These are phyloP conservation scores for Botrytis elliptica DNA, from an alignment of 2,329 filamentous ascomycete genomes.

Conservation along the genomic window DNA sequence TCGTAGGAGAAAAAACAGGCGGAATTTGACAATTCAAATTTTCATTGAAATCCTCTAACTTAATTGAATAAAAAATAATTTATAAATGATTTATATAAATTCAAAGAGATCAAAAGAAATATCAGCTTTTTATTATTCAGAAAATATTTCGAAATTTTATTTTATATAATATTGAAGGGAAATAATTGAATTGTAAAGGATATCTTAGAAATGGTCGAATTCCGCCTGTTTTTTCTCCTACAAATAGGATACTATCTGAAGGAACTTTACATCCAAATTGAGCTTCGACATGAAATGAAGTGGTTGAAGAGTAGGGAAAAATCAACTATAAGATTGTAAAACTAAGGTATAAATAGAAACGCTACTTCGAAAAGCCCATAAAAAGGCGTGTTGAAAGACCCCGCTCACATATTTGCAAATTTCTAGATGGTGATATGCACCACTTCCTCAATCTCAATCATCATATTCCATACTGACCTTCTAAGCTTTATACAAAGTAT, in stretches of 20 bases:
- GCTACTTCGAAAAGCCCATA: neutral
- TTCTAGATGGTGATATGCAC: neutral
- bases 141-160: too few relatives aligned
- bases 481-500: slow-evolving; percentile 86
- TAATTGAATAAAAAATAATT: too few relatives aligned
- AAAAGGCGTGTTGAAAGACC: neutral
- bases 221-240: too few relatives aligned
- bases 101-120: too few relatives aligned
- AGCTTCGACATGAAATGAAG: neutral
- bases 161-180: too few relatives aligned
- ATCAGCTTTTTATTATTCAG: too few relatives aligned
- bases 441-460: neutral
- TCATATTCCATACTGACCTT: neutral
- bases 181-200: too few relatives aligned
- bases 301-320: neutral
- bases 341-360: neutral
- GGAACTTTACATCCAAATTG: neutral
- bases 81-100: too few relatives aligned
- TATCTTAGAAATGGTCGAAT: too few relatives aligned
- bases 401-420: slow-evolving; percentile 4
- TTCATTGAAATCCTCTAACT: too few relatives aligned
- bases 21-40: too few relatives aligned
- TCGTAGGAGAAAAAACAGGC: too few relatives aligned
- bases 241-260: neutral
- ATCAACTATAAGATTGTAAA: neutral